A percentile compares a stretch with the other conserved stretches of the same genome.
Evolutionary conservation across 495 filamentous ascomycete genomes (phyloP).

Genomic region (Pyrenula massariospora): DNA sequence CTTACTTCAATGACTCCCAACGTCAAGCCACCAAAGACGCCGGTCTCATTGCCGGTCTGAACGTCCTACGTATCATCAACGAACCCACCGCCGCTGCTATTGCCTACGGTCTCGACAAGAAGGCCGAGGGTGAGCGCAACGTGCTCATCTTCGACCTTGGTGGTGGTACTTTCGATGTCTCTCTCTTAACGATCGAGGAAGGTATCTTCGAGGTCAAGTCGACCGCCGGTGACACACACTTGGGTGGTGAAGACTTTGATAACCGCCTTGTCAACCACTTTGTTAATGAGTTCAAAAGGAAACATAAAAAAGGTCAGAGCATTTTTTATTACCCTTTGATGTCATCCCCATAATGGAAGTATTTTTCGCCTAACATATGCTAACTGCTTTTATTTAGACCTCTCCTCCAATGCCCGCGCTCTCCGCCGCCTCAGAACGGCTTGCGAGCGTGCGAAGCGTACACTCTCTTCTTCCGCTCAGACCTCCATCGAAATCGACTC

Average conservation of each 20-base stretch:
- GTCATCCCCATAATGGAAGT: neutral
- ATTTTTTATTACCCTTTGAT: constrained; percentile 1
- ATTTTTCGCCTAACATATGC: constrained; percentile 1
- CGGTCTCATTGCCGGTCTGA: constrained; percentile 91
- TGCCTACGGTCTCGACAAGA: constrained; percentile 96
- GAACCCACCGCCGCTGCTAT: constrained; percentile 93
- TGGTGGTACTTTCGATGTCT: constrained; percentile 99
- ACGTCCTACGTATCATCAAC: constrained; percentile 99
- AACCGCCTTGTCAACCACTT: constrained; percentile 96
- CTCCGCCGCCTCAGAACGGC: constrained; percentile 95
- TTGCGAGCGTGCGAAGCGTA: constrained; percentile 99
- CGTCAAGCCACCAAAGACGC: constrained; percentile 98
- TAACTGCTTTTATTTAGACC: constrained; percentile 35
- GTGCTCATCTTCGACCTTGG: constrained; percentile 99
- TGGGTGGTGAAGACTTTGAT: constrained; percentile 99
- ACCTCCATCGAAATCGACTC: constrained; percentile 99
- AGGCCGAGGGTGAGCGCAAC: constrained; percentile 92
- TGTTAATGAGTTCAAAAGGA: constrained; percentile 83
- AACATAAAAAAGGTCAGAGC: constrained; percentile 54
- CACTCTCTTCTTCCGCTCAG: constrained; percentile 90
- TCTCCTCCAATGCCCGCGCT: constrained; percentile 84
- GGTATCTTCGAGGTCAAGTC: constrained; percentile 99
- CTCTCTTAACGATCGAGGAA: constrained; percentile 94
- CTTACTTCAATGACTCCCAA: constrained; percentile 99
- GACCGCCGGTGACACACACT: constrained; percentile 96